Conservation (phyloP, 805 yeast genomes). For the Wickerhamomyces queroliae region DNA sequence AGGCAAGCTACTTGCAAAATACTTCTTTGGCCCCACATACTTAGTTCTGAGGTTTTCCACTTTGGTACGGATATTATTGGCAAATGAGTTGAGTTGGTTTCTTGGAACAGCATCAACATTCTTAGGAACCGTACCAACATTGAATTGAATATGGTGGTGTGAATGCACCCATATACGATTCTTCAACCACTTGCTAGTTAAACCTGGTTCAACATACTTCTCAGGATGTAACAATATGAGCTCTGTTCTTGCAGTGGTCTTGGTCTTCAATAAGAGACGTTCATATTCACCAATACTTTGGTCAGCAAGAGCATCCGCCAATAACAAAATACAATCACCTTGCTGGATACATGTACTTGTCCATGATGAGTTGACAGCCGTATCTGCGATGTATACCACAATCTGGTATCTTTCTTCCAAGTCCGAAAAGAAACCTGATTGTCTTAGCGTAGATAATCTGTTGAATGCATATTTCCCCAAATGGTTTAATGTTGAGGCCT, state of each 20-base stretch:
- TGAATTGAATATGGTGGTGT: slow-evolving; percentile 88
- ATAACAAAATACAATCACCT: slow-evolving; percentile 86
- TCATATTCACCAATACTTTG: slow-evolving; percentile 86
- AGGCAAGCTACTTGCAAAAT: slow-evolving; percentile 27
- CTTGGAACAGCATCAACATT: slow-evolving; percentile 3
- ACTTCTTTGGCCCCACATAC: slow-evolving; percentile 17
- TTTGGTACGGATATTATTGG: slow-evolving; percentile 24
- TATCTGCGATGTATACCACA: slow-evolving; percentile 86
- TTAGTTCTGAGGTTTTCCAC: slow-evolving; percentile 32
- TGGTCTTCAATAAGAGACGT: slow-evolving; percentile 61
- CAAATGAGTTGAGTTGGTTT: slow-evolving; percentile 8
- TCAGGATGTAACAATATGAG: slow-evolving; percentile 81
- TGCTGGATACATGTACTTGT: slow-evolving; percentile 88
- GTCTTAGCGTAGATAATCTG: slow-evolving; percentile 75
- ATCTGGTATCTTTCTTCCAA: slow-evolving; percentile 85
- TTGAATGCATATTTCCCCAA: slow-evolving; percentile 93
- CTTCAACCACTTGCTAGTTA: slow-evolving; percentile 80
- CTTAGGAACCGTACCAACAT: slow-evolving; percentile 20
- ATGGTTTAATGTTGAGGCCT: slow-evolving; percentile 71
- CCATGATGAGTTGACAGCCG: slow-evolving; percentile 81
- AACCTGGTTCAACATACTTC: slow-evolving; percentile 75
- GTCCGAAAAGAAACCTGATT: slow-evolving; percentile 85
- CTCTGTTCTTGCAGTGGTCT: slow-evolving; percentile 85
- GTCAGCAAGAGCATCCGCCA: slow-evolving; percentile 77
- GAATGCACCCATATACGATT: slow-evolving; percentile 86